Evolutionary conservation across 1,284 basidiomycete genomes (phyloP), one percentile per base, ranked within the genome.

Genomic region (Pascua sp.): DNA sequence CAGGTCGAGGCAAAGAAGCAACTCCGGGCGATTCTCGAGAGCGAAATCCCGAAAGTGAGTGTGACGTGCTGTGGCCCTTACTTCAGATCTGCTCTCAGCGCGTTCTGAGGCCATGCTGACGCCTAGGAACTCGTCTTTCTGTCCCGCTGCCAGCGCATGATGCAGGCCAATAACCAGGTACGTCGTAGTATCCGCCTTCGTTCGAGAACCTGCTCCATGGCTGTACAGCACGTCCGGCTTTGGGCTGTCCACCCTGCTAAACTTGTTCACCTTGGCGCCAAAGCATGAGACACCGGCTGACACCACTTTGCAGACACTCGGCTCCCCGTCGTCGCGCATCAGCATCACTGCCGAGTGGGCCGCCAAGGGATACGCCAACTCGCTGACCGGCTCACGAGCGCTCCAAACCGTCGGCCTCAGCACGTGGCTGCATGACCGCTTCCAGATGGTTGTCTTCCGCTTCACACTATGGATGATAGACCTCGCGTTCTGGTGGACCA

Each of bases 321-420:
- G 88, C 18, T 88, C 88, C 2, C 90, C 90, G 0, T 87, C 90
- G 1, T 91, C 92, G 67, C 84, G 91, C 17, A 86, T 94, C 73
- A 91, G 89, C 71, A 87, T 91, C 53, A 90, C 86, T 0, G 89
- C 87, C 1, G 82, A 79, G 71, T 80, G 78, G 77, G 80, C 80
- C 2, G 69, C 76, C 0, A 71, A 66, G 38, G 79, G 80, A 0
- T 78, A 71, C 64, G 59, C 71, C 53, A 59, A 84, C 4, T 79
- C 80, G 0, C 85, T 89, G 78, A 76, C 76, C 43, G 82, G 78
- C 49, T 81, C 82, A 52, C 66, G 83, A 11, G 76, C 75, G 5
- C 63, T 79, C 9, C 50, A 50, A 5, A 47, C 51, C 3, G 66
- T 77, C 42, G 78, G 76, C 11, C 52, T 79, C 10, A 51, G 60